Evolutionary conservation across 257 asterid genomes (phyloP).

Genomic region (Oldenlandia corymbosa): DNA sequence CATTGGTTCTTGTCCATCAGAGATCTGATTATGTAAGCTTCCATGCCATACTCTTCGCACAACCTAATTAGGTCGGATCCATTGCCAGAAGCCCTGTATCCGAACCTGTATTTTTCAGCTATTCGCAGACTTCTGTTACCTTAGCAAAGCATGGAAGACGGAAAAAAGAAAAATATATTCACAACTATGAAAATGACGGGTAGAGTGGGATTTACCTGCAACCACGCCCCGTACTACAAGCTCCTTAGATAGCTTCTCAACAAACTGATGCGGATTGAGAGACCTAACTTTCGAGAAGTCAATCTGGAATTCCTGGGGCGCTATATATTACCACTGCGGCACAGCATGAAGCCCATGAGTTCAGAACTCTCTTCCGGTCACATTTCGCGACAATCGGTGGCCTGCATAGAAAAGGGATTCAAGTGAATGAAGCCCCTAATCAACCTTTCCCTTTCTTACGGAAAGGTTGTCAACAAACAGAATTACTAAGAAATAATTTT

Average conservation of each 20-base stretch:
- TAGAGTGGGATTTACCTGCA: conserved; percentile 53
- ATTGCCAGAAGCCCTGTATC: conserved; percentile 78
- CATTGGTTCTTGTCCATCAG: conserved; percentile 79
- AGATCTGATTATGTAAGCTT: conserved; percentile 56
- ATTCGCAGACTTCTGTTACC: conserved; percentile 14
- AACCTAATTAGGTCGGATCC: conserved; percentile 63
- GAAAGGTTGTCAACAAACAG: no score
- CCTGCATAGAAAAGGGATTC: conserved; percentile 41
- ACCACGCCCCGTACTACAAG: conserved; percentile 88
- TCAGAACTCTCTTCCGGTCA: conserved; percentile 80
- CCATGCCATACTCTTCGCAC: conserved; percentile 64
- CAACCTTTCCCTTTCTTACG: background rate
- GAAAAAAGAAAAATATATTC: background rate
- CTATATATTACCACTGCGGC: conserved; percentile 43
- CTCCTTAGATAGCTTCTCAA: conserved; percentile 68
- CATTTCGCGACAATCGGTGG: conserved; percentile 84
- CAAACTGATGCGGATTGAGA: conserved; percentile 77
- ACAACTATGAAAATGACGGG: background rate
- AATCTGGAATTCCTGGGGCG: conserved; percentile 62
- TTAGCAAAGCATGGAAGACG: conserved; percentile 3
- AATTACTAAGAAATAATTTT: background rate
- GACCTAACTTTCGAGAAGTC: conserved; percentile 79
- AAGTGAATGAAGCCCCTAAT: background rate
- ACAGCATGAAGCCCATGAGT: conserved; percentile 77
- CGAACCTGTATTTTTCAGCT: conserved; percentile 95